A percentile compares a stretch with the other conserved stretches of the same genome.
These are phyloP conservation scores for Leersia perrieri DNA, from an alignment of 176 grass and related monocot species.

Conservation along the genomic window DNA sequence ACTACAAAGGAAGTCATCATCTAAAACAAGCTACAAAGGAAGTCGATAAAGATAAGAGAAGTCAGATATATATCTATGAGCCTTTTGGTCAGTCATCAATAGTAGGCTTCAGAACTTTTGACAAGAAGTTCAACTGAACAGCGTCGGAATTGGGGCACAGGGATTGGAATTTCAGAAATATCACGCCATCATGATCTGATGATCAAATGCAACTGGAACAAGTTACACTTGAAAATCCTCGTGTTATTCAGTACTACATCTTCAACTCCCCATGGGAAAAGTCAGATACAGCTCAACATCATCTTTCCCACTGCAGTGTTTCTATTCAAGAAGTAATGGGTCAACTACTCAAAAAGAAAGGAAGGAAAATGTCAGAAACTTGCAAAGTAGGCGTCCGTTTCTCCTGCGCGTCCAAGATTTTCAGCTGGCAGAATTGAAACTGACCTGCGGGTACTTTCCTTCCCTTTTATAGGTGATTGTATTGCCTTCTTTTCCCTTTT, in stretches of 20 bases:
- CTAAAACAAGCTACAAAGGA: too few species aligned
- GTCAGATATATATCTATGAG: not conserved
- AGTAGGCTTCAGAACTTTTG: not conserved
- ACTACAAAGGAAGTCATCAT: not conserved
- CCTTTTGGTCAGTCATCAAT: not conserved
- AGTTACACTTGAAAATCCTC: not conserved
- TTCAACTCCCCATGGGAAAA: not conserved
- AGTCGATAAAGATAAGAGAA: too few species aligned
- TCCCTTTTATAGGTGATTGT: too few species aligned
- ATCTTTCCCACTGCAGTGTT: not conserved
- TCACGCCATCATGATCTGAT: slow-evolving; percentile 4
- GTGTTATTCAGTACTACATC: not conserved
- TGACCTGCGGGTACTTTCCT: not conserved
- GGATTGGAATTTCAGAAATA: slow-evolving; percentile 12
- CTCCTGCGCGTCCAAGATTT: not conserved
- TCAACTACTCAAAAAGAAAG: not conserved
- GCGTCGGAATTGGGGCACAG: not conserved
- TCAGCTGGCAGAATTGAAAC: not conserved
- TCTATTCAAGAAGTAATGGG: not conserved
- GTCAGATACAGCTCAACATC: not conserved
- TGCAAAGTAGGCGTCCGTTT: not conserved
- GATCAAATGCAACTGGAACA: not conserved
- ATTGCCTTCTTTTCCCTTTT: not conserved
- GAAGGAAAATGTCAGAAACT: not conserved
- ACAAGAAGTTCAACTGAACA: not conserved